A percentile compares a stretch with the other conserved stretches of the same genome.
phyloP scores from a whole-genome alignment of 2,329 filamentous ascomycete species.

The Coniochaeta prunicola region DNA sequence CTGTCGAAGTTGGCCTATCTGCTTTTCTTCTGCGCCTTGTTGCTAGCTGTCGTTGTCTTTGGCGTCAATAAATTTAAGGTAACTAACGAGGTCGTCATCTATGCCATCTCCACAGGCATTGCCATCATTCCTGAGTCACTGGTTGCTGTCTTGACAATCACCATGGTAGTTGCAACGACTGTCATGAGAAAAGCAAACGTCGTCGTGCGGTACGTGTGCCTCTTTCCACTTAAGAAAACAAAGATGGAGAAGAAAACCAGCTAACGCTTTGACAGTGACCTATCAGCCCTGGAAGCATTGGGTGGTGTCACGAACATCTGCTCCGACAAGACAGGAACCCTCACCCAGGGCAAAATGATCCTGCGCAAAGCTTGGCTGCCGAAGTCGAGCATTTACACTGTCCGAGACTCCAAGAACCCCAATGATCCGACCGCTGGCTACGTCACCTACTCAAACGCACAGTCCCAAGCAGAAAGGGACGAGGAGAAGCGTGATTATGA shows the following conservation, averaged over 20 bases:
- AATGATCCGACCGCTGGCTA: constrained; percentile 53
- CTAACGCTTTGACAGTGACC: constrained; percentile 29
- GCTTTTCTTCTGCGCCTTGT: constrained; percentile 64
- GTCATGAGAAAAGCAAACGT: constrained; percentile 59
- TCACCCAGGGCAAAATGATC: constrained; percentile 64
- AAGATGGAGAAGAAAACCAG: not conserved
- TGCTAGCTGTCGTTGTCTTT: constrained; percentile 56
- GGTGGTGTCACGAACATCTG: constrained; percentile 68
- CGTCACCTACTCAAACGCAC: constrained; percentile 37
- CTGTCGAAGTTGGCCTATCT: constrained; percentile 78
- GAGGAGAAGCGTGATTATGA: constrained; percentile 46
- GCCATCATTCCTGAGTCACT: constrained; percentile 60
- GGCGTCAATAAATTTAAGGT: constrained; percentile 47
- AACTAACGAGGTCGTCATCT: constrained; percentile 50
- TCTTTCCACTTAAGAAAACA: not conserved
- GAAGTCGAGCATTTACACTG: constrained; percentile 45
- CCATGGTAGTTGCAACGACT: constrained; percentile 60
- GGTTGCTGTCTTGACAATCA: constrained; percentile 64
- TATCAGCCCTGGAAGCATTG: constrained; percentile 61
- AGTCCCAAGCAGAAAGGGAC: constrained; percentile 21
- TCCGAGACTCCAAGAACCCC: constrained; percentile 54
- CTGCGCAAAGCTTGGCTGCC: constrained; percentile 61
- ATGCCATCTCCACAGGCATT: constrained; percentile 54
- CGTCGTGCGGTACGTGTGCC: constrained; percentile 43
- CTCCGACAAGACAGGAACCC: constrained; percentile 66